Conservation (phyloP, 2,329 filamentous ascomycete genomes). For the Fonsecaea pugnacius region DNA sequence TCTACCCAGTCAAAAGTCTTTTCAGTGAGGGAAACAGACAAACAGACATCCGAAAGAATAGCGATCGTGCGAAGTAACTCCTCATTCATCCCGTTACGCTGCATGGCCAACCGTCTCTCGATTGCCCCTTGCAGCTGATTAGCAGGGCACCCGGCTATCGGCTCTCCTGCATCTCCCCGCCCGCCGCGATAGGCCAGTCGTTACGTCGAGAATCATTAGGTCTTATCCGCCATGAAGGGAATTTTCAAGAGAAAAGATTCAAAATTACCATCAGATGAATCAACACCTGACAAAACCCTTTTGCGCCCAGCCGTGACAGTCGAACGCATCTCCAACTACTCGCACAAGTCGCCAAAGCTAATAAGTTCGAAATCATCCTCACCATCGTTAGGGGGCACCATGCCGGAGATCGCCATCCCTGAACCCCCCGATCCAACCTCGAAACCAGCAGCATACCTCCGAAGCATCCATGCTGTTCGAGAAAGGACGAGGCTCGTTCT, state of each 20-base stretch:
- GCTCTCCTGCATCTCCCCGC: slow-evolving; percentile 19
- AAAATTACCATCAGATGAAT: slow-evolving; percentile 39
- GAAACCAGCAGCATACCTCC: slow-evolving; percentile 87
- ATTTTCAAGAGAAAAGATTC: slow-evolving; percentile 54
- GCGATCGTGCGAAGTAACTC: slow-evolving; percentile 2
- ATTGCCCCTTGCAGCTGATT: slow-evolving; percentile 24
- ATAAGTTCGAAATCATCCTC: slow-evolving; percentile 25
- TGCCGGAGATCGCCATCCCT: slow-evolving; percentile 77
- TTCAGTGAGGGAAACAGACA: not conserved
- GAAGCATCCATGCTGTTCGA: slow-evolving; percentile 84
- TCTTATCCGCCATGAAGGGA: slow-evolving; percentile 49
- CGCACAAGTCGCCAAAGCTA: slow-evolving; percentile 37
- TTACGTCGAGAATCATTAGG: slow-evolving; percentile 18
- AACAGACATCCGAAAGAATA: not conserved
- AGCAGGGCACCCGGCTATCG: slow-evolving; percentile 18
- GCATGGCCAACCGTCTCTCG: slow-evolving; percentile 10
- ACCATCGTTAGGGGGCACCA: slow-evolving; percentile 28
- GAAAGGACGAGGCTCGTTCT: slow-evolving; percentile 76
- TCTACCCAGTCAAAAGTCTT: not conserved
- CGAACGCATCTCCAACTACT: slow-evolving; percentile 35
- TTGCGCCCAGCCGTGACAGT: slow-evolving; percentile 24
- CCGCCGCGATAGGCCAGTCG: slow-evolving; percentile 14
- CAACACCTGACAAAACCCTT: slow-evolving; percentile 18
- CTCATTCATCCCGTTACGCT: not conserved
- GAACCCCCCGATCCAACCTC: slow-evolving; percentile 83